Base-by-base conservation (phyloP, 2,329 filamentous ascomycete genomes). In the Lecanicillium sp. region DNA sequence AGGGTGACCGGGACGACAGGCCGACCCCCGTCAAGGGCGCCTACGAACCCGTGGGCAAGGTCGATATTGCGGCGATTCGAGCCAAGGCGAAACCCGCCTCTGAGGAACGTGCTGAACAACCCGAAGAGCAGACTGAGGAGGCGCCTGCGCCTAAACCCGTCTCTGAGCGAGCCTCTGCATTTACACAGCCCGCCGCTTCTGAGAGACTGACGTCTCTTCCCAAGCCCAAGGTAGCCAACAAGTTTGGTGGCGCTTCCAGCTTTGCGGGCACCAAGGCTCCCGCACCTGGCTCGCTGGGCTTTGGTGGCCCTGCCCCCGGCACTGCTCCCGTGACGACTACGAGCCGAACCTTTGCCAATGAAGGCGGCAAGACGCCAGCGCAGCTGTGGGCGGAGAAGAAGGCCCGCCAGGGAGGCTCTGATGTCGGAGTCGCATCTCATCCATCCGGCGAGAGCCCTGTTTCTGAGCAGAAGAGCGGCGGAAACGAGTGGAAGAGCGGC, bases 311-410 rank as follows among this genome's bases (percentile, higher is more conserved):
- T 11, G 58, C 77, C 17, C 64, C 79, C 15, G 68, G 76, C 3
- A 56, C 65, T 15, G 53, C 68, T 15, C 79, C 84, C 5, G 72
- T 95, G 18, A 88, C 87, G 18, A 74, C 79, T 47, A 88, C 89
- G 28, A 94, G 87, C 64, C 81, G 87, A 54, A 95, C 88, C 1
- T 98, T 97, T 67, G 92, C 92, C 13, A 89, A 96, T 49, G 72
- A 94, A 59, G 89, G 85, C 46, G 92, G 92, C 45, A 98, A 97
- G 70, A 97, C 92, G 5, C 92, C 92, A 6, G 89, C 92, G 20
- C 92, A 98, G 61, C 66, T 95, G 27, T 98, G 92, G 92, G 90
- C 90, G 0, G 92, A 98, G 69, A 94, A 89, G 69, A 97, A 97
- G 69, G 90, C 86, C 28, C 81, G 80, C 44, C 80, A 92, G 58